These are phyloP conservation scores for Pulveroboletus sp. DNA, from an alignment of 768 basidiomycete species.

Conservation along the genomic window DNA sequence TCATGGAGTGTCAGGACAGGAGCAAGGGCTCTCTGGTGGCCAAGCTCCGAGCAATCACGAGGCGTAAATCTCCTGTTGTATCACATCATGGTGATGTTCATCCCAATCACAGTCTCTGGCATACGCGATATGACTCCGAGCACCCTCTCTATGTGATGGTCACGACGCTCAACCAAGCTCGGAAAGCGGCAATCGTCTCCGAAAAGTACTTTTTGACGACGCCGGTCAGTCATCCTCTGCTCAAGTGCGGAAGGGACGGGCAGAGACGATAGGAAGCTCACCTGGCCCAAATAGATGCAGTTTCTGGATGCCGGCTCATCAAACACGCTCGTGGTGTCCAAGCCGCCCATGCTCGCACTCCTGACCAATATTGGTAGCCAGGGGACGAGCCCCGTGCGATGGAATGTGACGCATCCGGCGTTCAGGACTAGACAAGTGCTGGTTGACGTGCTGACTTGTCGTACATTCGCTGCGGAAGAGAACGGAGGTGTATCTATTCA, in stretches of 20 bases:
- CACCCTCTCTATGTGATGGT: constrained; percentile 47
- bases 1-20: constrained; percentile 34
- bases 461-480: constrained; percentile 30
- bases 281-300: constrained; percentile 34
- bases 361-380: constrained; percentile 49
- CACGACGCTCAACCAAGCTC: constrained; percentile 46
- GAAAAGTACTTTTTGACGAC: constrained; percentile 44
- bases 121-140: constrained; percentile 47
- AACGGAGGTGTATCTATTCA: constrained; percentile 39
- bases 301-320: constrained; percentile 39
- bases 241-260: neutral
- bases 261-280: neutral
- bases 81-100: constrained; percentile 1
- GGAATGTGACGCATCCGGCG: constrained; percentile 40
- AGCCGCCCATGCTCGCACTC: constrained; percentile 52
- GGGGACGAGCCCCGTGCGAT: constrained; percentile 31
- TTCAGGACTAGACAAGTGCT: constrained; percentile 40
- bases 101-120: constrained; percentile 49
- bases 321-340: constrained; percentile 45
- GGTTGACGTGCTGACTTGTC: constrained; percentile 53
- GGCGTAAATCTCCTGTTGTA: constrained; percentile 31
- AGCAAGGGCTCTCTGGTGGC: constrained; percentile 46
- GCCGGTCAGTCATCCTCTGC: constrained; percentile 31
- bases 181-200: constrained; percentile 44
- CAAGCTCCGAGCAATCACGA: constrained; percentile 46